phyloP scores from a whole-genome alignment of 129 eudicot species.

The Kitagawia praeruptora region DNA sequence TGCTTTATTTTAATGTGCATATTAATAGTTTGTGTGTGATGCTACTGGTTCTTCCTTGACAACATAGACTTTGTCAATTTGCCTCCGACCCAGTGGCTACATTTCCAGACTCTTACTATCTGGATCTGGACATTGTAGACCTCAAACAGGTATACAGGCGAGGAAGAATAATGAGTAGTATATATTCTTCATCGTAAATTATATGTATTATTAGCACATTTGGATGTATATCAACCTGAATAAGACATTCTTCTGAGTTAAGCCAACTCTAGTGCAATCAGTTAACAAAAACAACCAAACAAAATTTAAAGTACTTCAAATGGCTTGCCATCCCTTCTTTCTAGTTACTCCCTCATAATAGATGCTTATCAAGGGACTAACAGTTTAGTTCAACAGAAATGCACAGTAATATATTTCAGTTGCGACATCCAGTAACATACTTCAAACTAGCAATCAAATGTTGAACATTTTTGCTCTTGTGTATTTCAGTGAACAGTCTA shows the following conservation, averaged over 20 bases:
- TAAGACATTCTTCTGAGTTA: neutral
- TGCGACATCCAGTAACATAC: neutral
- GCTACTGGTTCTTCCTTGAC: conserved; percentile 34
- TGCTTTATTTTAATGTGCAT: neutral
- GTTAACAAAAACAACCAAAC: neutral
- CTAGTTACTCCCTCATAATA: neutral
- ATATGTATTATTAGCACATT: neutral
- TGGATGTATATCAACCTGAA: neutral
- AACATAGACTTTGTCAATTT: conserved; percentile 70
- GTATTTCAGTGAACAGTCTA: neutral
- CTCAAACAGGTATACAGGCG: conserved; percentile 50
- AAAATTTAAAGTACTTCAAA: neutral
- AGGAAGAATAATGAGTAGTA: neutral
- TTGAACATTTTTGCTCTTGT: neutral
- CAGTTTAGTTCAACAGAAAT: neutral
- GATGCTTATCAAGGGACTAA: neutral
- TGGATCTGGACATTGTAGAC: conserved; percentile 58
- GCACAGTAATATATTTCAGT: neutral
- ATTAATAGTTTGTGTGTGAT: conserved; percentile 1
- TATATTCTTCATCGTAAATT: no score
- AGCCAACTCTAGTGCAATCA: neutral
- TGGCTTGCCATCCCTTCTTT: neutral
- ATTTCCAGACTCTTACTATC: conserved; percentile 64
- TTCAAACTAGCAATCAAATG: neutral
- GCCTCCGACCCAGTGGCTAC: conserved; percentile 55